These are phyloP conservation scores for Stephanodiscus minutulus DNA, from an alignment of 108 stramenopile species.

Conservation along the genomic window DNA sequence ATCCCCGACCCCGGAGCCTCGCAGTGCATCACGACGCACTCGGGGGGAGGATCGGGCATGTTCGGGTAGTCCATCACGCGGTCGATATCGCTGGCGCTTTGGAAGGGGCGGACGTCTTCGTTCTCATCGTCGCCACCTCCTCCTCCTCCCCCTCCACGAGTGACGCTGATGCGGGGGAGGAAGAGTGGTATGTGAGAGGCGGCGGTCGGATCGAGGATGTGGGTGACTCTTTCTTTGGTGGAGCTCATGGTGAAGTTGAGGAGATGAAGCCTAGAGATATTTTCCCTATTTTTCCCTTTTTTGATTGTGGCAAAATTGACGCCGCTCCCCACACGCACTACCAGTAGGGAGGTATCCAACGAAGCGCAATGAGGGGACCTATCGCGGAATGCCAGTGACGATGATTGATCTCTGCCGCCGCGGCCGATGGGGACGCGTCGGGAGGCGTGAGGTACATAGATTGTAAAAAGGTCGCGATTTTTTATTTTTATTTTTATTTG, in stretches of 20 bases:
- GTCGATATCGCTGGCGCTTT: slow-evolving; percentile 51
- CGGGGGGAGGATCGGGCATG: slow-evolving; percentile 64
- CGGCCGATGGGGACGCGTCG: no score
- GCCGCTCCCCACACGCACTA: no score
- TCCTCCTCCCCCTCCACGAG: not conserved
- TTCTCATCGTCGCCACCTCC: slow-evolving; percentile 1
- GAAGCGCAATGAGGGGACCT: no score
- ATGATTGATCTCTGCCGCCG: no score
- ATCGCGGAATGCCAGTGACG: no score
- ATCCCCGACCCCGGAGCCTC: slow-evolving; percentile 34
- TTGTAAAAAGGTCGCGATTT: no score
- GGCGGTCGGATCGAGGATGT: slow-evolving; percentile 34
- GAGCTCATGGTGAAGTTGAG: slow-evolving; percentile 16
- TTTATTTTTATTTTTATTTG: no score
- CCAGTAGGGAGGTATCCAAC: no score
- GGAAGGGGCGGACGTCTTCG: slow-evolving; percentile 26
- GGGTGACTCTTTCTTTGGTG: slow-evolving; percentile 33
- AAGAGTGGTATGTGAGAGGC: slow-evolving; percentile 46
- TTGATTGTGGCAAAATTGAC: not conserved
- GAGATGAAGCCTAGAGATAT: not conserved
- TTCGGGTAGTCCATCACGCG: slow-evolving; percentile 78
- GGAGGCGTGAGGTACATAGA: no score
- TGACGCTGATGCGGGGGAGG: slow-evolving; percentile 22
- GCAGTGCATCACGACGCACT: slow-evolving; percentile 66
- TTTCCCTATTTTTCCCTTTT: not conserved